Evolutionary conservation across 2,329 filamentous ascomycete species (phyloP), one percentile per base, ranked within the genome.

Genomic region (Volutella citrinella): DNA sequence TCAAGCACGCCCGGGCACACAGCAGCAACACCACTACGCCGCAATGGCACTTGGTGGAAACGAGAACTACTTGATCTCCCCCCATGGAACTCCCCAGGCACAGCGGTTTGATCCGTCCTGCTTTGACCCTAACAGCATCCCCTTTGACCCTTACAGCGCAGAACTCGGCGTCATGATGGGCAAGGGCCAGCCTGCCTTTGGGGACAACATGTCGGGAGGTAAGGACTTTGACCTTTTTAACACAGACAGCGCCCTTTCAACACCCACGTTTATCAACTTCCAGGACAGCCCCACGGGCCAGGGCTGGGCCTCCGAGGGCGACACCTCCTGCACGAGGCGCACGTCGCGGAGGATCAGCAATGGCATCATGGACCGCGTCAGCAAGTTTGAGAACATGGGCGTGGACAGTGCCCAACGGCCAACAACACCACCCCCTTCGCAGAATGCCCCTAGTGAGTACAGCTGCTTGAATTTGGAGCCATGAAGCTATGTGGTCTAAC

Each of bases 1-100:
- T 45, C 63, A 65, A 76, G 78, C 78, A 78, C 81, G 85, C 80
- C 84, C 84, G 79, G 82, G 84, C 76, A 73, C 60, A 38, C 48
- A 51, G 5, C 54, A 57, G 18, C n/a, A n/a, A n/a, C 41, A 57
- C 48, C 55, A 57, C 38, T 56, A 58, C 40, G 49, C 50, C 45
- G 47, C 54, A 40, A 42, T 59, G 49, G 48, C 60, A 40, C 42
- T 55, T 37, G 56, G 55, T 45, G 54, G 58, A 42, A 67, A 65
- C 64, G 77, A 77, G 57, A 71, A 66, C 62, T 81, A 76, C 52
- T 61, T 78, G 24, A 63, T 76, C 48, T 77, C 77, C 31, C 74
- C 76, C 27, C 66, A 73, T 54, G 65, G 65, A 46, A 76, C 75
- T 36, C 74, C 76, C 22, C 70, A 76, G 42, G 59, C 66, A 50